phyloP scores from a whole-genome alignment of 2,329 filamentous ascomycete genomes.

The Aspergillus neoniger region DNA sequence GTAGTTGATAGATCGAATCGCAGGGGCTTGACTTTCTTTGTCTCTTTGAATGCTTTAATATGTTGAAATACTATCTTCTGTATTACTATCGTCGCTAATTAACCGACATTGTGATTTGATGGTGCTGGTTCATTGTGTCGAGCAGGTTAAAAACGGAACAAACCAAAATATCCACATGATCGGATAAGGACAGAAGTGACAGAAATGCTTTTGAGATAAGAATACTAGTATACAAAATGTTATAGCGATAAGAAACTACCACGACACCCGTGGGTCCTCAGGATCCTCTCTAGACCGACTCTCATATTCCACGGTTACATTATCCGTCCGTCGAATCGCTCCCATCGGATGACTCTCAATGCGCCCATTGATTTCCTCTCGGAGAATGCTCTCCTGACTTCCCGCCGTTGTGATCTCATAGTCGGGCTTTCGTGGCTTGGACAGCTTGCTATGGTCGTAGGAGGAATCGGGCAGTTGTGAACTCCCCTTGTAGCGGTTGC shows the following conservation, averaged over 20 bases:
- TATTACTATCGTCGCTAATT: neutral
- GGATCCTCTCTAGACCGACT: neutral
- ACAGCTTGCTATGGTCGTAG: neutral
- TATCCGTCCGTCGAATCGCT: constrained; percentile 24
- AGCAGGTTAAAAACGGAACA: too few species aligned
- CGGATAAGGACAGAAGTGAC: neutral
- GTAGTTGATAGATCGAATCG: neutral
- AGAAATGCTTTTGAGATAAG: neutral
- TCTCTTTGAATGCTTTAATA: neutral
- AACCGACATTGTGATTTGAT: too few species aligned
- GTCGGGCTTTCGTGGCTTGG: constrained; percentile 7
- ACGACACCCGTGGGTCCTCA: neutral
- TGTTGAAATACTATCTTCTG: neutral
- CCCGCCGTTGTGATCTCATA: constrained; percentile 12
- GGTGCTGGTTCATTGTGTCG: too few species aligned
- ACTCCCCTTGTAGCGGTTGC: constrained; percentile 18
- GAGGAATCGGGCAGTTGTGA: neutral
- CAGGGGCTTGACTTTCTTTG: neutral
- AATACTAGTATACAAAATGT: neutral
- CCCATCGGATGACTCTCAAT: constrained; percentile 12
- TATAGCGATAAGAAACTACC: neutral
- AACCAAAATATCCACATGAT: too few species aligned
- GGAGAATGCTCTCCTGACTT: constrained; percentile 26
- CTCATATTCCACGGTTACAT: constrained; percentile 26
- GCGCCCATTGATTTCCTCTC: neutral